Evolutionary conservation across 371 early-diverging fungal genomes (phyloP).

Genomic region (Mucor circinelloides): DNA sequence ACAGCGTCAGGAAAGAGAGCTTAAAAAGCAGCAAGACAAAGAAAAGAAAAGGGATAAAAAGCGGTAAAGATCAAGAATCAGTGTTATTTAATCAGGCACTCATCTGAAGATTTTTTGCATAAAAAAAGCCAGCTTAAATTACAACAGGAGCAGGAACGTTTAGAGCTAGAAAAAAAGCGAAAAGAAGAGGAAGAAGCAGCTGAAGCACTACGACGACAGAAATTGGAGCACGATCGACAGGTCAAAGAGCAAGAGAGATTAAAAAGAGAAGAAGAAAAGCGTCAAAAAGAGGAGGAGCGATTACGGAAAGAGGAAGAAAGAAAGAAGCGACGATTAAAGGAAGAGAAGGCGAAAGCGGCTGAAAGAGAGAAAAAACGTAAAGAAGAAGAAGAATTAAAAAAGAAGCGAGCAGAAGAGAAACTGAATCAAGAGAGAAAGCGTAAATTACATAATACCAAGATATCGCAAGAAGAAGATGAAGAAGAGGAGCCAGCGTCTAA

Average conservation of each 20-base stretch:
- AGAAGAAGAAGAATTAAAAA: constrained; percentile 54
- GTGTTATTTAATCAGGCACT: not conserved
- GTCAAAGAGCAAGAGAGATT: constrained; percentile 43
- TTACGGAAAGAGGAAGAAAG: constrained; percentile 29
- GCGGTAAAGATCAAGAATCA: constrained; percentile 36
- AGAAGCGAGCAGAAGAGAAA: constrained; percentile 50
- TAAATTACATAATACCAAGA: constrained; percentile 30
- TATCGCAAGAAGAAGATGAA: constrained; percentile 22
- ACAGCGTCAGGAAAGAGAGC: constrained; percentile 68
- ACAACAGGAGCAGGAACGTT: constrained; percentile 52
- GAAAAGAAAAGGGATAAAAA: constrained; percentile 67
- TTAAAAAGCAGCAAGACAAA: constrained; percentile 67
- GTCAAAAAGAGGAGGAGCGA: constrained; percentile 27
- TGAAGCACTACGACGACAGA: constrained; percentile 35
- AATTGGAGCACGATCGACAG: constrained; percentile 54
- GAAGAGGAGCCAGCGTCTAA: not conserved
- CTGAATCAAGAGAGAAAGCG: constrained; percentile 42
- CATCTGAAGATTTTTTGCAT: not conserved
- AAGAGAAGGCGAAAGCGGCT: not conserved
- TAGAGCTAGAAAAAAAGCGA: constrained; percentile 42
- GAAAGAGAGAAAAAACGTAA: constrained; percentile 57
- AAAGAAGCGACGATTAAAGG: constrained; percentile 11
- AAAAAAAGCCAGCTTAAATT: constrained; percentile 37
- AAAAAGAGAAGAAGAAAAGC: constrained; percentile 34
- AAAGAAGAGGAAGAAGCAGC: constrained; percentile 42